phyloP scores from a whole-genome alignment of 2,329 filamentous ascomycete species.

The Colletotrichum ledebouriae region DNA sequence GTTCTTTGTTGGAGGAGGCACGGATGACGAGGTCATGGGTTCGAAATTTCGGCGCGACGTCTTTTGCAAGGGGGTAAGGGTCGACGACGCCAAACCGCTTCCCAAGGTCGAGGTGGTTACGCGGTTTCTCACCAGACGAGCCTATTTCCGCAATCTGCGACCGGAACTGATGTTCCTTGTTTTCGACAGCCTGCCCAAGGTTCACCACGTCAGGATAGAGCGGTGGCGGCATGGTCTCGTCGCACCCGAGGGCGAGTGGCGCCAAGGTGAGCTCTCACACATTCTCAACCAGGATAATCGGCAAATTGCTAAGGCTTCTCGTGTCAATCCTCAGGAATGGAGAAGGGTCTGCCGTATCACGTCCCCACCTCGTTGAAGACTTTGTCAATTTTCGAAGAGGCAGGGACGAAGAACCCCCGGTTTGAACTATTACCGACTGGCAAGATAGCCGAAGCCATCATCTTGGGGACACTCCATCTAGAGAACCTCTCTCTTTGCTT shows the following conservation, averaged over 20 bases:
- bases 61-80: conserved; percentile 3
- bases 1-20: not conserved
- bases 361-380: not conserved
- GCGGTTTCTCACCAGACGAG: not conserved
- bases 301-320: not conserved
- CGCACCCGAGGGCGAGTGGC: not conserved
- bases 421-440: not conserved
- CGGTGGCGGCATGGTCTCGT: conserved; percentile 16
- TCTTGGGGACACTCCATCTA: not conserved
- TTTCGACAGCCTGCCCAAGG: conserved; percentile 7
- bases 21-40: not conserved
- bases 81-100: not conserved
- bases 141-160: not conserved
- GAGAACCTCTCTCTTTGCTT: not conserved
- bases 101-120: conserved; percentile 1
- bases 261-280: not conserved
- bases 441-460: not conserved
- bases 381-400: conserved; percentile 1
- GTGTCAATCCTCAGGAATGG: not conserved
- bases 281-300: not conserved
- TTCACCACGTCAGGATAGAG: not conserved
- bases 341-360: not conserved
- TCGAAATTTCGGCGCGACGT: not conserved
- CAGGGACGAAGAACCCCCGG: not conserved
- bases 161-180: not conserved